Conservation (phyloP, 345 rosid species). For the Aegle marmelos region DNA sequence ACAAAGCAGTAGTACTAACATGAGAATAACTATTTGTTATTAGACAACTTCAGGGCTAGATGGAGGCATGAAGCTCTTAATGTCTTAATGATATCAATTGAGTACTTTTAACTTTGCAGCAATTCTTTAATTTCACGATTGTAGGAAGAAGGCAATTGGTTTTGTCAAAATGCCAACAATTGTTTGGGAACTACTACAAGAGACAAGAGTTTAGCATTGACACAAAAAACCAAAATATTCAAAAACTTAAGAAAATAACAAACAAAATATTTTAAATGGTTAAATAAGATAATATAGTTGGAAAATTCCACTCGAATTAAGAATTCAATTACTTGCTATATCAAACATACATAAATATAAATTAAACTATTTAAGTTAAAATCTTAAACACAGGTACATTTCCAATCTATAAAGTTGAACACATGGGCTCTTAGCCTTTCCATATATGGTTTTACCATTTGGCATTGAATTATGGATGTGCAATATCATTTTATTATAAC, state of each 20-base stretch:
- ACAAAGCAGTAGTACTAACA: neutral
- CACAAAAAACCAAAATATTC: neutral
- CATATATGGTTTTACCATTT: neutral
- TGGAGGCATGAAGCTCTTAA: constrained; percentile 18
- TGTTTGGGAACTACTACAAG: constrained; percentile 50
- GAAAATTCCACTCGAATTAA: neutral
- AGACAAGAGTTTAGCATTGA: neutral
- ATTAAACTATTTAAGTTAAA: neutral
- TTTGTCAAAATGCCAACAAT: constrained; percentile 47
- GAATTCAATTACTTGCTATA: neutral
- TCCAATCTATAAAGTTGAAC: neutral
- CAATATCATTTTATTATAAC: neutral
- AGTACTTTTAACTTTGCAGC: constrained; percentile 27
- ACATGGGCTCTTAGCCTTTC: neutral
- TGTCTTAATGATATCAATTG: constrained; percentile 27
- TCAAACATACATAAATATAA: neutral
- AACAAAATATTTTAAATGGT: neutral
- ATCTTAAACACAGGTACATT: too few species aligned
- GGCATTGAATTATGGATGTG: neutral
- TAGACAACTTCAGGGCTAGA: constrained; percentile 30
- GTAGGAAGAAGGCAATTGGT: constrained; percentile 37
- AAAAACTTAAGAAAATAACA: neutral
- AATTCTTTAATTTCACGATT: constrained; percentile 36
- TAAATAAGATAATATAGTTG: neutral
- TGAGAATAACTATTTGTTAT: constrained; percentile 23